These are phyloP conservation scores for Goffeauzyma gilvescens DNA, from an alignment of 768 basidiomycete genomes.

Conservation along the genomic window DNA sequence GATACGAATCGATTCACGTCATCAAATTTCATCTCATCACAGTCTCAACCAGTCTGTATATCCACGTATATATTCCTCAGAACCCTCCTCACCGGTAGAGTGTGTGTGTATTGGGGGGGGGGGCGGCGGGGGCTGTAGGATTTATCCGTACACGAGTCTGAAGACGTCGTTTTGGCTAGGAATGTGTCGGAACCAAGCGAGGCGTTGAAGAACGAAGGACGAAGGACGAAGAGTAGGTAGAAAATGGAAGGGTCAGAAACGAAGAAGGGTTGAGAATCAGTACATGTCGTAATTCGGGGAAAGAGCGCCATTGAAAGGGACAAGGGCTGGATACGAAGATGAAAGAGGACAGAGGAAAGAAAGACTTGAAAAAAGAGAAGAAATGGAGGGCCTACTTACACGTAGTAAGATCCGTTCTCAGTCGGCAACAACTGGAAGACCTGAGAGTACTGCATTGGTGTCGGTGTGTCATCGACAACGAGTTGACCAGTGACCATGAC, in stretches of 20 bases:
- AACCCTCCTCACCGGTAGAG: no score
- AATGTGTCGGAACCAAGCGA: no score
- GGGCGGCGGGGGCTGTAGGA: no score
- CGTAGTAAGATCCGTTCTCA: conserved; percentile 56
- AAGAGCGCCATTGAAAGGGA: conserved; percentile 9
- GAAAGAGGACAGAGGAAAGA: neutral
- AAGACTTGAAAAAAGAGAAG: neutral
- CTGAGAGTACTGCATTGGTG: conserved; percentile 79
- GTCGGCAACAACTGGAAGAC: conserved; percentile 50
- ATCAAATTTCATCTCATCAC: no score
- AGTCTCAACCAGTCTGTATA: no score
- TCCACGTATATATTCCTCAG: no score
- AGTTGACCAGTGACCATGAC: conserved; percentile 81
- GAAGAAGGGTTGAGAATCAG: neutral
- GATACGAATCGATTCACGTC: no score
- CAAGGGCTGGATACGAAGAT: neutral
- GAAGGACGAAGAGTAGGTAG: no score
- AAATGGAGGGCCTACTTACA: conserved; percentile 41
- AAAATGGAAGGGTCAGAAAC: no score
- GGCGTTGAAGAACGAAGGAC: no score
- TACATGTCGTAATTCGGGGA: neutral
- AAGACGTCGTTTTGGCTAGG: conserved; percentile 77
- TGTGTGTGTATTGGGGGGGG: no score
- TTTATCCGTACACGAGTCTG: no score
- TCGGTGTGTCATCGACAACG: conserved; percentile 57